Conservation (phyloP, 495 filamentous ascomycete species). For the Trichoderma reesei region DNA sequence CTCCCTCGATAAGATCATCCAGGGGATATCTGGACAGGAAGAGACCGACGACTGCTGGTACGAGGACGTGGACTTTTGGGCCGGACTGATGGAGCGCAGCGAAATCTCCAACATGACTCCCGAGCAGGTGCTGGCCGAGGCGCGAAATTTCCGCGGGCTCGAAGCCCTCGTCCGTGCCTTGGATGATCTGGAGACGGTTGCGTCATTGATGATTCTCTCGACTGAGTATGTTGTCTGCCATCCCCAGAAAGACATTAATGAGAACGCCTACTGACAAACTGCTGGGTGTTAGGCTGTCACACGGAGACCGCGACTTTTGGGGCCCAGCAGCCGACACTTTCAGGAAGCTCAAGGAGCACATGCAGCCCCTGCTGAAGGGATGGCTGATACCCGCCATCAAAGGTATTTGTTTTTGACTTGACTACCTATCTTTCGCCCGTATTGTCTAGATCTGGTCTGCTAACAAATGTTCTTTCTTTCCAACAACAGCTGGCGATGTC, state of each 20-base stretch:
- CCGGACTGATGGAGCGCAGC: constrained; percentile 27
- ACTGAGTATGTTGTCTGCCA: neutral
- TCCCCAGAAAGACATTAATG: no score
- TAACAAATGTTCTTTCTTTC: constrained; percentile 12
- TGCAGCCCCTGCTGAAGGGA: constrained; percentile 34
- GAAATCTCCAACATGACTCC: constrained; percentile 18
- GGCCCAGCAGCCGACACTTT: constrained; percentile 27
- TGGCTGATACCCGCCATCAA: constrained; percentile 31
- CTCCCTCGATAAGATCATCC: constrained; percentile 11
- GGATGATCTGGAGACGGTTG: constrained; percentile 50
- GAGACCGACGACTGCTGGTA: constrained; percentile 30
- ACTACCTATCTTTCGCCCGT: neutral
- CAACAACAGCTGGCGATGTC: constrained; percentile 18
- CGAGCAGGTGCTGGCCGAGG: constrained; percentile 29
- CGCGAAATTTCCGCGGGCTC: constrained; percentile 61
- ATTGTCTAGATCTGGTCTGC: constrained; percentile 3
- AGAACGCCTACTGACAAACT: neutral
- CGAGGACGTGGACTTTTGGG: constrained; percentile 28
- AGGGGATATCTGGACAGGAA: constrained; percentile 18
- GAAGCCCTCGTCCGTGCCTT: constrained; percentile 59
- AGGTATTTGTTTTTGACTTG: constrained; percentile 19
- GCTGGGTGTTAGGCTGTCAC: neutral
- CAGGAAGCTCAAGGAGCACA: constrained; percentile 31
- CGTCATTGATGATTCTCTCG: neutral
- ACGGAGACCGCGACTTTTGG: constrained; percentile 34